Evolutionary conservation across 768 basidiomycete genomes (phyloP).

Genomic region (Pisolithus microcarpus): DNA sequence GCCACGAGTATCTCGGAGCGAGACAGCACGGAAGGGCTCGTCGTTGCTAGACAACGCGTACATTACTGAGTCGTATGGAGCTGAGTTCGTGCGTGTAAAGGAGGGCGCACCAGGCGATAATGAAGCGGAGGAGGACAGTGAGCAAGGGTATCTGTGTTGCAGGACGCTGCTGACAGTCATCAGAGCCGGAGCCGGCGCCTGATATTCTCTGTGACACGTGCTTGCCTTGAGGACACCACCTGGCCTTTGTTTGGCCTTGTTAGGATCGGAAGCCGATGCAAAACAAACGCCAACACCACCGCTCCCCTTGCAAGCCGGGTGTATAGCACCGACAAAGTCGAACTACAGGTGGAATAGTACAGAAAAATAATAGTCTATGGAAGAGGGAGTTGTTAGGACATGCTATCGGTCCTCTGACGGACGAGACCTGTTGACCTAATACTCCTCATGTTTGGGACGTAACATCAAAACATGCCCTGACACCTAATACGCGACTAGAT

Average conservation of each 20-base stretch:
- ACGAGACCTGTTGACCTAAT: neutral
- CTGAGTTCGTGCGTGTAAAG: conserved; percentile 2
- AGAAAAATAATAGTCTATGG: no score
- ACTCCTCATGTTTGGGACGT: neutral
- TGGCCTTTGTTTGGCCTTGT: conserved; percentile 24
- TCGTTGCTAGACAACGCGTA: conserved; percentile 27
- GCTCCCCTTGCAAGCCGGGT: no score
- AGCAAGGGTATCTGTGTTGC: conserved; percentile 15
- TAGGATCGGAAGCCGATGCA: conserved; percentile 11
- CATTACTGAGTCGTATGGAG: conserved; percentile 15
- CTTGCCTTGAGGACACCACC: conserved; percentile 20
- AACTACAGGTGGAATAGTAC: neutral
- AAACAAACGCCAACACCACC: conserved; percentile 5
- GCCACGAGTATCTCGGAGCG: conserved; percentile 25
- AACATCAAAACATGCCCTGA: neutral
- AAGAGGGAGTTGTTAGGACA: no score
- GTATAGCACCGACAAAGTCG: no score
- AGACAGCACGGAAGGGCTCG: conserved; percentile 22
- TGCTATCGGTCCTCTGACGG: no score
- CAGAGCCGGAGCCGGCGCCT: conserved; percentile 6
- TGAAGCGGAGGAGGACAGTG: conserved; percentile 3
- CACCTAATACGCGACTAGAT: neutral
- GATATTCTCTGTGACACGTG: conserved; percentile 28
- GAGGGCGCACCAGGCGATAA: conserved; percentile 16
- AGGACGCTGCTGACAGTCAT: conserved; percentile 8